A percentile compares a stretch with the other conserved stretches of the same genome.
Conservation (phyloP, 164 flowering plant species). For the Annona squamosa region DNA sequence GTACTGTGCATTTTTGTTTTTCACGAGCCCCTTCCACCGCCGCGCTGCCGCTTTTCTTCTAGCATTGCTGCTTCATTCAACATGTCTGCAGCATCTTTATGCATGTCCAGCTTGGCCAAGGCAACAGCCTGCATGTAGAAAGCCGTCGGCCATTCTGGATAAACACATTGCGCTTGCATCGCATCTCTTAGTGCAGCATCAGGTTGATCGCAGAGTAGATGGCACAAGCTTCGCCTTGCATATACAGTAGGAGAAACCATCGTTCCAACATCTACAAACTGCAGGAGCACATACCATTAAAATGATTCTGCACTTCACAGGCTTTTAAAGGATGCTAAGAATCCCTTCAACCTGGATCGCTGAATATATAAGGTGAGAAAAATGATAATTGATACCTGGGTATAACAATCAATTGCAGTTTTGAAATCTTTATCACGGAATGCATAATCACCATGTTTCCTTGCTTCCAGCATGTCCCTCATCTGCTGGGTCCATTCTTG, state of each 20-base stretch:
- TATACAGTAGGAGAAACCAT: constrained; percentile 91
- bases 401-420: constrained; percentile 82
- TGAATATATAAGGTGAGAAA: background rate
- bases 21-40: constrained; percentile 40
- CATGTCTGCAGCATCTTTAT: constrained; percentile 92
- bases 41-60: constrained; percentile 67
- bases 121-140: constrained; percentile 98
- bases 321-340: background rate
- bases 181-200: constrained; percentile 96
- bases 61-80: constrained; percentile 77
- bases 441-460: constrained; percentile 93
- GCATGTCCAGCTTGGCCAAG: constrained; percentile 88
- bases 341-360: background rate
- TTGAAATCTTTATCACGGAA: constrained; percentile 92
- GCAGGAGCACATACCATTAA: constrained; percentile 12
- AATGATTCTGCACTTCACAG: background rate
- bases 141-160: constrained; percentile 94
- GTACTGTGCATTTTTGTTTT: constrained; percentile 9
- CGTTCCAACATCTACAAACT: constrained; percentile 93
- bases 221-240: constrained; percentile 82
- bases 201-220: constrained; percentile 82
- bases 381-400: constrained; percentile 48
- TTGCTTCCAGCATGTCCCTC: constrained; percentile 95
- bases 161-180: constrained; percentile 94
- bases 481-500: constrained; percentile 99